phyloP scores from a whole-genome alignment of 345 rosid genomes.

The Jatropha curcas region DNA sequence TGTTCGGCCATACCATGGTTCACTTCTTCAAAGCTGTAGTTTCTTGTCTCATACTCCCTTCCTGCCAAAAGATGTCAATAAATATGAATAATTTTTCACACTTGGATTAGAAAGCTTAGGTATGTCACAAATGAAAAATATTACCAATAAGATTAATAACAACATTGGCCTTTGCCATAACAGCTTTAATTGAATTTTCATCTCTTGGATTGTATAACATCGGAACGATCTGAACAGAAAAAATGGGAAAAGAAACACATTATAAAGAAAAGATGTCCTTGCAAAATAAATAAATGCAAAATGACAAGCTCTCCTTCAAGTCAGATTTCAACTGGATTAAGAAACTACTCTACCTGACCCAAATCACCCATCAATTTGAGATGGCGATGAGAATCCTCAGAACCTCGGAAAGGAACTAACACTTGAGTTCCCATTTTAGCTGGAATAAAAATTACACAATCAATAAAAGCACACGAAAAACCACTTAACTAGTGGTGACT shows the following conservation, averaged over 20 bases:
- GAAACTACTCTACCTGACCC: constrained; percentile 66
- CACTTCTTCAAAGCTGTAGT: constrained; percentile 92
- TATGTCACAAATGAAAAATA: constrained; percentile 4
- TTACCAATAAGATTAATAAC: constrained; percentile 95
- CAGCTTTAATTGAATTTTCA: constrained; percentile 91
- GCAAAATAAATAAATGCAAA: neutral
- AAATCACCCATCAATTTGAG: constrained; percentile 99
- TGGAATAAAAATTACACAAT: constrained; percentile 29
- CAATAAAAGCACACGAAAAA: neutral
- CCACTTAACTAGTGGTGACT: too few species aligned
- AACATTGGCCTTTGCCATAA: constrained; percentile 98
- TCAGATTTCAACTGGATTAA: neutral
- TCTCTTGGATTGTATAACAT: constrained; percentile 91
- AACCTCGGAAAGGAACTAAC: constrained; percentile 93
- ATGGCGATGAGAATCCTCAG: constrained; percentile 88
- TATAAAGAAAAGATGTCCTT: neutral
- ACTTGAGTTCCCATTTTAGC: constrained; percentile 98
- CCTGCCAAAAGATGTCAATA: constrained; percentile 45
- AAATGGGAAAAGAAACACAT: constrained; percentile 16
- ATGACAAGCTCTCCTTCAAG: neutral
- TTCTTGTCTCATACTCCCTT: constrained; percentile 89
- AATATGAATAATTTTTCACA: neutral
- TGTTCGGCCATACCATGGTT: constrained; percentile 80
- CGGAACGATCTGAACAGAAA: constrained; percentile 71
- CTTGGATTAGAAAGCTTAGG: neutral